Evolutionary conservation across 1,139 yeast species (phyloP), one percentile per base, ranked within the genome.

Genomic region (Pichia terricola): DNA sequence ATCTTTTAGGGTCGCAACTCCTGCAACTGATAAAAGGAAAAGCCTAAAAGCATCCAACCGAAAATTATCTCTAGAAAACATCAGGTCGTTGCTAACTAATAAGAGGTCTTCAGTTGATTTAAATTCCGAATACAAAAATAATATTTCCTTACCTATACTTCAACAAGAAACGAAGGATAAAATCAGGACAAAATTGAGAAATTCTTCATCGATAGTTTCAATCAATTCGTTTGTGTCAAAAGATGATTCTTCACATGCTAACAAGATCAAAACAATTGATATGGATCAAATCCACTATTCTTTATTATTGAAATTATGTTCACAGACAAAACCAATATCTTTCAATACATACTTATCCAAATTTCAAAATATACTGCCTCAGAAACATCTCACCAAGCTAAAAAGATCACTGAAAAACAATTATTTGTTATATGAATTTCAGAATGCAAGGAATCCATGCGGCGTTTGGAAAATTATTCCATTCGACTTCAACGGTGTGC

Each of bases 71-170:
- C 34, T 47, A 25, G 50, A 47, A 16, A 47, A 47, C 10, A 42
- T 47, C 3, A 40, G 48, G 25, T 40, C 50, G 4, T 25, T 47
- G 3, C 30, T 35, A 28, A 38, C 10, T 25, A 42, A 35, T 25
- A 42, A 45, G 34, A 40, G 38, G 27, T 44, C 41, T 31, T 50
- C 60, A 3, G 43, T 49, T 32, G 58, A 58, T 22, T 49, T 47
- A 44, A 28, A 40, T 5, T 16, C 36, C 2, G 48, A 45, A 26
- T 44, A 45, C 49, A 51, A 55, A 45, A 50, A 66, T 4, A 65
- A 67, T 59, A 78, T 78, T n/a, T 77, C 83, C 3, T 58, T 75
- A 46, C 84, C 83, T 0, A 67, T 72, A 2, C 79, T 80, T 6
- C 75, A 72, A 45, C 73, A 71, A 34, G 69, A 69, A 11, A 73